These are phyloP conservation scores for Euphorbia celastroides DNA, from an alignment of 441 rosid species.

Conservation along the genomic window DNA sequence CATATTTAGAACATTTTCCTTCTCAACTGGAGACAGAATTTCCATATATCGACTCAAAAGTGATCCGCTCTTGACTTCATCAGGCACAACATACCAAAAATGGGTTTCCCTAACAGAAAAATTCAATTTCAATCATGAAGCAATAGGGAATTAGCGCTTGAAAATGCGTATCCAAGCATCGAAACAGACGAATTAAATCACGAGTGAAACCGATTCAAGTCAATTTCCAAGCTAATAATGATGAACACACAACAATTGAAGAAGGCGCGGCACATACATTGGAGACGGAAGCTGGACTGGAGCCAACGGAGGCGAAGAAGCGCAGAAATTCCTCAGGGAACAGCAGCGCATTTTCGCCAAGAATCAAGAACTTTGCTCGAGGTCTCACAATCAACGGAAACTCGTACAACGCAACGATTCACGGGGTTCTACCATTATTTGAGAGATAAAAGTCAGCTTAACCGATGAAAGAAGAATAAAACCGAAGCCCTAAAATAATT, in stretches of 20 bases:
- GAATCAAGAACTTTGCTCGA: slow-evolving; percentile 6
- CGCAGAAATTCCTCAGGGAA: slow-evolving; percentile 33
- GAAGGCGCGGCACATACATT: slow-evolving; percentile 30
- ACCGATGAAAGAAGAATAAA: background rate
- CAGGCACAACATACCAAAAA: slow-evolving; percentile 69
- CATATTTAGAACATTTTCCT: slow-evolving; percentile 41
- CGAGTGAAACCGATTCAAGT: background rate
- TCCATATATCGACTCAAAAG: slow-evolving; percentile 57
- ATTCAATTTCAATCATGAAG: background rate
- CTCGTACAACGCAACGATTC: background rate
- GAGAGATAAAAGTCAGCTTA: background rate
- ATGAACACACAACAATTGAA: background rate
- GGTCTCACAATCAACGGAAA: background rate
- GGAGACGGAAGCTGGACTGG: slow-evolving; percentile 68
- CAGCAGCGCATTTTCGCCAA: slow-evolving; percentile 29
- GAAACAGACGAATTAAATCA: background rate
- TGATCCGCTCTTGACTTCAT: slow-evolving; percentile 56
- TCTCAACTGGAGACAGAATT: slow-evolving; percentile 70
- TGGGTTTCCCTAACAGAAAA: slow-evolving; percentile 64
- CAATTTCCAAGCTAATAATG: background rate
- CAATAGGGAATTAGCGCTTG: background rate
- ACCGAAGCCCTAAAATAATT: background rate
- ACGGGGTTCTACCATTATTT: background rate
- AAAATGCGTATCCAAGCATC: background rate
- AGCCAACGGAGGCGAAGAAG: slow-evolving; percentile 36